Evolutionary conservation across 2,329 filamentous ascomycete genomes (phyloP).

Genomic region (Trichoderma cornu-damae): DNA sequence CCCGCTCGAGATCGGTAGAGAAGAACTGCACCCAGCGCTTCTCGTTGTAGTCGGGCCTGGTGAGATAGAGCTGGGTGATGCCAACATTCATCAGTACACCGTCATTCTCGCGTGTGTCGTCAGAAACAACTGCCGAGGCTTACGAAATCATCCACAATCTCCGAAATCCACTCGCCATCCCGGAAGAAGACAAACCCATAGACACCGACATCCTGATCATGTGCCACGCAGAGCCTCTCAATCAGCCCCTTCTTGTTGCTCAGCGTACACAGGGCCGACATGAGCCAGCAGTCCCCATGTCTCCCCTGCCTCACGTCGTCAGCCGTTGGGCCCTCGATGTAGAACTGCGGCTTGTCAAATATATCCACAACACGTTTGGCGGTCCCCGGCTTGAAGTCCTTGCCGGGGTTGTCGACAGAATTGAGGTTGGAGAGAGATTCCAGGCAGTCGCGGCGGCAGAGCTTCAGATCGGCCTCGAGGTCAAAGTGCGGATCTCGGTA

Average conservation of each 20-base stretch:
- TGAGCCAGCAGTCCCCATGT: conserved; percentile 80
- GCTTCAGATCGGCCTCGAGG: conserved; percentile 70
- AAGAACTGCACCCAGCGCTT: conserved; percentile 43
- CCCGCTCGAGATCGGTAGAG: conserved; percentile 42
- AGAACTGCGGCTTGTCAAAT: conserved; percentile 72
- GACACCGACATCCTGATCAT: conserved; percentile 68
- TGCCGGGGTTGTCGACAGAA: conserved; percentile 24
- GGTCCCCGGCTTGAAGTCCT: conserved; percentile 40
- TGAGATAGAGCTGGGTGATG: conserved; percentile 43
- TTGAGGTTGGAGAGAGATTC: conserved; percentile 39
- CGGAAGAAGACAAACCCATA: conserved; percentile 83
- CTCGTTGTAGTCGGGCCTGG: conserved; percentile 58
- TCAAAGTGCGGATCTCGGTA: conserved; percentile 86
- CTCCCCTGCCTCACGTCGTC: conserved; percentile 75
- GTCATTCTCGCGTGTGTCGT: neutral
- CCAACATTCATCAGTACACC: neutral
- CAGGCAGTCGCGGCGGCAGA: conserved; percentile 46
- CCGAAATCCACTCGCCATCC: conserved; percentile 67
- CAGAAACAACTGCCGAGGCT: neutral
- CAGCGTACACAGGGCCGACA: conserved; percentile 73
- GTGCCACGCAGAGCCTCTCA: conserved; percentile 66
- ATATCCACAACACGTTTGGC: conserved; percentile 71
- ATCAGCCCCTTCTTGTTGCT: conserved; percentile 68
- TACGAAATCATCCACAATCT: conserved; percentile 53
- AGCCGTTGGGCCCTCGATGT: conserved; percentile 68